Percentiles rank a stretch among this genome's conserved stretches.
These are phyloP conservation scores for Chalciporus pseudorubinellus DNA, from an alignment of 768 basidiomycete genomes.

Conservation along the genomic window DNA sequence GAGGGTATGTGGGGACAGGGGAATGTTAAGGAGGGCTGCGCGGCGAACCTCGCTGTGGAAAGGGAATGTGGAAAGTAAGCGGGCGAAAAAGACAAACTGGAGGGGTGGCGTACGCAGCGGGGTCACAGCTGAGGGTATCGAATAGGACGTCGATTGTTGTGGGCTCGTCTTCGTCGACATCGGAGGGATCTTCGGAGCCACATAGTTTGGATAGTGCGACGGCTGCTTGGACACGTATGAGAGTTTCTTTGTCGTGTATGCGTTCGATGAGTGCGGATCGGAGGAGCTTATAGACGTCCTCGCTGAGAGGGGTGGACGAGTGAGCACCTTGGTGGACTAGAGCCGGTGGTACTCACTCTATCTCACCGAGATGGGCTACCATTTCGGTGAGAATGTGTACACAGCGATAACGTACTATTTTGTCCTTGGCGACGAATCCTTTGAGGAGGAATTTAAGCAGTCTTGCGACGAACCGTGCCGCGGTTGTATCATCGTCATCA, in stretches of 20 bases:
- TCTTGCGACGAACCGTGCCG: slow-evolving; percentile 64
- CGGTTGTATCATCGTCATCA: slow-evolving; percentile 64
- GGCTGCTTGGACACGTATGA: slow-evolving; percentile 76
- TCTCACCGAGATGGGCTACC: slow-evolving; percentile 74
- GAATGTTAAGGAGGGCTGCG: slow-evolving; percentile 70
- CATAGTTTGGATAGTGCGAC: slow-evolving; percentile 77
- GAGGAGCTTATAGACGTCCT: slow-evolving; percentile 67
- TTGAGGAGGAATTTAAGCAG: slow-evolving; percentile 70
- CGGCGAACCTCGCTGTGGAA: slow-evolving; percentile 79
- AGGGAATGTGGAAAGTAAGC: neutral
- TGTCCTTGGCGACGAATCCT: slow-evolving; percentile 86
- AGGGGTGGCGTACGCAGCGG: slow-evolving; percentile 60
- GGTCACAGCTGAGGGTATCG: slow-evolving; percentile 67
- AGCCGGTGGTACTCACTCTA: slow-evolving; percentile 61
- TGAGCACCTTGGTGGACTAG: neutral
- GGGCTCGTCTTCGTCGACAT: slow-evolving; percentile 45
- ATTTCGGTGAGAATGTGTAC: slow-evolving; percentile 76
- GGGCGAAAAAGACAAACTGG: neutral
- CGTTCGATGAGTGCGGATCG: slow-evolving; percentile 67
- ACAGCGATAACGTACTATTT: slow-evolving; percentile 77
- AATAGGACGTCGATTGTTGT: slow-evolving; percentile 60
- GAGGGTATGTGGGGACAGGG: slow-evolving; percentile 53
- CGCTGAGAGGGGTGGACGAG: slow-evolving; percentile 43
- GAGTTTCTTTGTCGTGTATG: slow-evolving; percentile 72
- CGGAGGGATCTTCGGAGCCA: slow-evolving; percentile 61